Conservation (phyloP, 2,329 filamentous ascomycete genomes). For the Emydomyces testavorans region DNA sequence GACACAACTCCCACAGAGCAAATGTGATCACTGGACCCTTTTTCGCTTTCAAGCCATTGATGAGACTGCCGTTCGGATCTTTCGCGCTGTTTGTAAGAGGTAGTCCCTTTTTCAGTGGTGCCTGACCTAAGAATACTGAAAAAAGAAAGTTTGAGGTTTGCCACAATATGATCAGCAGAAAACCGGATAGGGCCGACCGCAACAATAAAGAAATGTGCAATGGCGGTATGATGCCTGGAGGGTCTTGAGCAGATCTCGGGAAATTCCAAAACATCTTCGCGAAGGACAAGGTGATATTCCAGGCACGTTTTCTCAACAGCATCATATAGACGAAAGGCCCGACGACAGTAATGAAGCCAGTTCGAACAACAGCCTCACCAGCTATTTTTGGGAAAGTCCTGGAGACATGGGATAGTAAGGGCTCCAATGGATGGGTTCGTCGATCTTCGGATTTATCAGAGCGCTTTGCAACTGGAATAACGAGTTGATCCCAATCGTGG, state of each 20-base stretch:
- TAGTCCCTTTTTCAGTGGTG: conserved; percentile 71
- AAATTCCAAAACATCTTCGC: conserved; percentile 65
- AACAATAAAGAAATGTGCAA: conserved; percentile 46
- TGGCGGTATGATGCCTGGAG: conserved; percentile 45
- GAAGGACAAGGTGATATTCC: conserved; percentile 58
- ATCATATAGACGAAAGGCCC: conserved; percentile 51
- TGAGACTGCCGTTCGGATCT: conserved; percentile 79
- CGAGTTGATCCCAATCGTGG: conserved; percentile 59
- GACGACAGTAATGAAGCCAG: conserved; percentile 34
- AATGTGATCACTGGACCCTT: conserved; percentile 68
- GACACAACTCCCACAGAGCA: conserved; percentile 79
- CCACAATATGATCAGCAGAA: conserved; percentile 62
- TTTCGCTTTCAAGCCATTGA: conserved; percentile 74
- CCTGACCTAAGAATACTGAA: conserved; percentile 64
- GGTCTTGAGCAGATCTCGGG: conserved; percentile 54
- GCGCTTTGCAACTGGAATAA: conserved; percentile 38
- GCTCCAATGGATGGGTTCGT: conserved; percentile 27
- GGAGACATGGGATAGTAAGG: conserved; percentile 32
- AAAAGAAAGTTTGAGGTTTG: conserved; percentile 66
- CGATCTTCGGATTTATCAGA: conserved; percentile 25
- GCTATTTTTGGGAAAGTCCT: conserved; percentile 24
- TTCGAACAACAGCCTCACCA: conserved; percentile 24
- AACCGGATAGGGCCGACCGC: conserved; percentile 51
- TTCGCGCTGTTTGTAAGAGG: conserved; percentile 76
- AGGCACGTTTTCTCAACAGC: conserved; percentile 52